phyloP scores from a whole-genome alignment of 2,329 filamentous ascomycete genomes.

The Fusarium fujikuroi region DNA sequence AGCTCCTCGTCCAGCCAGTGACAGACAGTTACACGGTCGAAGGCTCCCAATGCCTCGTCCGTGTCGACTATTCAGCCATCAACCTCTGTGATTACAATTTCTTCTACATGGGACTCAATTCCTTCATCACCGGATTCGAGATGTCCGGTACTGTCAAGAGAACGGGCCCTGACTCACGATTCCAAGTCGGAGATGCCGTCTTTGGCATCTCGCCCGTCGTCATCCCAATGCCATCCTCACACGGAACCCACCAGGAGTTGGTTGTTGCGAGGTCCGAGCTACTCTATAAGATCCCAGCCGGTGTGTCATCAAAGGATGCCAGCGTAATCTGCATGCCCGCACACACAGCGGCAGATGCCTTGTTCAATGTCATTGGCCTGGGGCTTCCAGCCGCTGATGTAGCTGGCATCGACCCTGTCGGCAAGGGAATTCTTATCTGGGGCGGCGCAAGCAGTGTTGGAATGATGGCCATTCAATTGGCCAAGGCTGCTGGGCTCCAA shows the following conservation, averaged over 20 bases:
- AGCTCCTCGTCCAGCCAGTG: background rate
- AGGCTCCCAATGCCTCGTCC: background rate
- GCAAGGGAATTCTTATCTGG: background rate
- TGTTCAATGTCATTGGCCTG: background rate
- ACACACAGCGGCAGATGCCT: background rate
- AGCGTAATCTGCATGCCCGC: background rate
- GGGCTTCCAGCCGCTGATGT: background rate
- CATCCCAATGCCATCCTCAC: background rate
- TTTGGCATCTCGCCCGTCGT: background rate
- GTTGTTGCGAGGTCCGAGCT: background rate
- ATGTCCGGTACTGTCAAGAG: background rate
- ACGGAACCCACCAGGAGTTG: background rate
- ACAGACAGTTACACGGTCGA: background rate
- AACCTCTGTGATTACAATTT: background rate
- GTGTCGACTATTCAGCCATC: background rate
- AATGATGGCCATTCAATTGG: background rate
- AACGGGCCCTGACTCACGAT: fast-evolving
- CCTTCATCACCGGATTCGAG: background rate
- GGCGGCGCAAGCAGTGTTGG: background rate
- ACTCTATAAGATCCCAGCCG: background rate
- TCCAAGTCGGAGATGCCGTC: background rate
- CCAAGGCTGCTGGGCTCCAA: background rate
- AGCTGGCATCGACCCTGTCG: background rate
- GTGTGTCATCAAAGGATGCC: background rate
- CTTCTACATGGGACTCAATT: background rate